Evolutionary conservation across 257 asterid genomes (phyloP).

Genomic region (Verbena officinalis): DNA sequence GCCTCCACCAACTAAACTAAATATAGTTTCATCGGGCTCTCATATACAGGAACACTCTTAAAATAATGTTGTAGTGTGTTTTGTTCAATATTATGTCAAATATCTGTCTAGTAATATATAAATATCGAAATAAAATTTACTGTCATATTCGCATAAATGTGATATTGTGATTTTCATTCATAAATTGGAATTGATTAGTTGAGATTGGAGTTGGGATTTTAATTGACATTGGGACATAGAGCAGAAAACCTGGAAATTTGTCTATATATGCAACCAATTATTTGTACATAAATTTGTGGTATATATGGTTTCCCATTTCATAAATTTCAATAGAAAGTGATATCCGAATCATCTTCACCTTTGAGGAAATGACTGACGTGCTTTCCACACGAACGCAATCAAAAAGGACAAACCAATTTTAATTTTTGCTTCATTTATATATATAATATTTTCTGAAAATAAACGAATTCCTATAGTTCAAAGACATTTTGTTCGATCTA

Average conservation of each 20-base stretch:
- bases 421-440: neutral
- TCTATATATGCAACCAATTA: slow-evolving; percentile 21
- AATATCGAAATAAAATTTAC: no score
- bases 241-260: slow-evolving; percentile 44
- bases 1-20: slow-evolving; percentile 35
- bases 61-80: no score
- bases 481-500: slow-evolving; percentile 3
- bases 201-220: neutral
- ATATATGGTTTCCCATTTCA: slow-evolving; percentile 34
- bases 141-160: no score
- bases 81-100: no score
- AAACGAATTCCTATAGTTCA: no score
- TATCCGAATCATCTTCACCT: slow-evolving; percentile 55
- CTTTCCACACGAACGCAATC: slow-evolving; percentile 40
- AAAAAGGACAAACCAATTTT: neutral
- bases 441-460: no score
- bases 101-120: no score
- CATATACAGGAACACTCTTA: no score
- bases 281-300: slow-evolving; percentile 32
- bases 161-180: no score
- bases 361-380: slow-evolving; percentile 38
- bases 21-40: no score
- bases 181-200: no score
- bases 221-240: slow-evolving; percentile 25
- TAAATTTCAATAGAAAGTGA: slow-evolving; percentile 35